Conservation (phyloP, 2,329 filamentous ascomycete genomes). For the Curvularia verruculosa region DNA sequence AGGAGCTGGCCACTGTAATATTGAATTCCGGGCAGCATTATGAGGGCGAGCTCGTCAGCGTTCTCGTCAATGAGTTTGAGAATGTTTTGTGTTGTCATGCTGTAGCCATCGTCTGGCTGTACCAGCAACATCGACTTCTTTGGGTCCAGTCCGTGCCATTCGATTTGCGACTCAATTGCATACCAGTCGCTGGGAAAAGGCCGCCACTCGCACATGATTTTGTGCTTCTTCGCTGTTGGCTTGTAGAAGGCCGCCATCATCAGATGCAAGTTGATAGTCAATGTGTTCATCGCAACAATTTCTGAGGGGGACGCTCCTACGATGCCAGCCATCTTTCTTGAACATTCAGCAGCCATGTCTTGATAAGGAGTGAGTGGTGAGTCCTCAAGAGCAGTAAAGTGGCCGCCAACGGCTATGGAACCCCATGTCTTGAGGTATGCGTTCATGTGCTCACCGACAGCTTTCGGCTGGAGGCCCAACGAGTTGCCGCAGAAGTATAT, state of each 20-base stretch:
- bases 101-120: constrained; percentile 66
- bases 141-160: constrained; percentile 69
- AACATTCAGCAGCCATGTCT: constrained; percentile 75
- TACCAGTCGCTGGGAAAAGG: constrained; percentile 91
- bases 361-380: constrained; percentile 76
- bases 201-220: constrained; percentile 84
- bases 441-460: constrained; percentile 68
- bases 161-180: constrained; percentile 80
- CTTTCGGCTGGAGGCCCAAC: constrained; percentile 79
- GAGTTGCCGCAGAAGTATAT: constrained; percentile 92
- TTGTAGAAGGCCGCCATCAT: constrained; percentile 84
- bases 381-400: constrained; percentile 73
- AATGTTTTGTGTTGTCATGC: constrained; percentile 70
- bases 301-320: constrained; percentile 75
- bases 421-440: constrained; percentile 83
- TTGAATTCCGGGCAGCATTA: constrained; percentile 84
- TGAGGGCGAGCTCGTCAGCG: constrained; percentile 71
- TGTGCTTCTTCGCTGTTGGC: constrained; percentile 69
- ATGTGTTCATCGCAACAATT: constrained; percentile 84
- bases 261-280: constrained; percentile 83
- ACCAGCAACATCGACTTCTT: constrained; percentile 73
- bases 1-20: constrained; percentile 90
- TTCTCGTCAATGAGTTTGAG: constrained; percentile 75
- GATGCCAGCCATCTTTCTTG: constrained; percentile 70
- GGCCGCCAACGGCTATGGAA: constrained; percentile 80